Conservation (phyloP, 495 filamentous ascomycete species). For the Penicillium lagena region DNA sequence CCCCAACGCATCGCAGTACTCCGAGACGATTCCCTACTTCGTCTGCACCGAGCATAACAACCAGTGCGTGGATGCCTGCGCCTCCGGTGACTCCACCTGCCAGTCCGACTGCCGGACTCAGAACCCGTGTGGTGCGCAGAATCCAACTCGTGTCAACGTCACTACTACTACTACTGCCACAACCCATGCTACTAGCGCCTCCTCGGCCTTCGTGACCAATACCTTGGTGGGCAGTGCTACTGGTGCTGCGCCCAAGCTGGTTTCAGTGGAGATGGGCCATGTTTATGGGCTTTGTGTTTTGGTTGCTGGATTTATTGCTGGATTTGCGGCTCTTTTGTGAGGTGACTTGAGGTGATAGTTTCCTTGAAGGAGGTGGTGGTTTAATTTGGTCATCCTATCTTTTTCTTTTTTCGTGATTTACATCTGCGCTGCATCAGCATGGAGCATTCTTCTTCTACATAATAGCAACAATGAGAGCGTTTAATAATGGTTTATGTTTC, state of each 20-base stretch:
- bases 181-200: slow-evolving; percentile 29
- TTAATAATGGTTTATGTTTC: not conserved
- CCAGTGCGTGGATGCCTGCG: slow-evolving; percentile 62
- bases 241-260: slow-evolving; percentile 16
- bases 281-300: slow-evolving; percentile 53
- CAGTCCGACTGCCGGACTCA: slow-evolving; percentile 56
- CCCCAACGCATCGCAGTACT: slow-evolving; percentile 78
- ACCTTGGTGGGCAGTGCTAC: slow-evolving; percentile 12
- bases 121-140: slow-evolving; percentile 75
- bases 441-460: slow-evolving; percentile 1
- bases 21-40: slow-evolving; percentile 80
- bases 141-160: slow-evolving; percentile 56
- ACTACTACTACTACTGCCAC: slow-evolving; percentile 46
- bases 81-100: slow-evolving; percentile 47
- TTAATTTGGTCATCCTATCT: not conserved
- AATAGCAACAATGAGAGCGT: no score
- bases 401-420: not conserved
- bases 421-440: slow-evolving; percentile 8
- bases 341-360: not conserved
- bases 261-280: slow-evolving; percentile 46
- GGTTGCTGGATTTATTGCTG: slow-evolving; percentile 54
- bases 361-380: not conserved
- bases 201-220: slow-evolving; percentile 20
- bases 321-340: slow-evolving; percentile 57
- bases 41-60: slow-evolving; percentile 66